A percentile compares a stretch with the other conserved stretches of the same genome.
Evolutionary conservation across 371 early-diverging fungal species (phyloP).

Genomic region (Apophysomyces sp.): DNA sequence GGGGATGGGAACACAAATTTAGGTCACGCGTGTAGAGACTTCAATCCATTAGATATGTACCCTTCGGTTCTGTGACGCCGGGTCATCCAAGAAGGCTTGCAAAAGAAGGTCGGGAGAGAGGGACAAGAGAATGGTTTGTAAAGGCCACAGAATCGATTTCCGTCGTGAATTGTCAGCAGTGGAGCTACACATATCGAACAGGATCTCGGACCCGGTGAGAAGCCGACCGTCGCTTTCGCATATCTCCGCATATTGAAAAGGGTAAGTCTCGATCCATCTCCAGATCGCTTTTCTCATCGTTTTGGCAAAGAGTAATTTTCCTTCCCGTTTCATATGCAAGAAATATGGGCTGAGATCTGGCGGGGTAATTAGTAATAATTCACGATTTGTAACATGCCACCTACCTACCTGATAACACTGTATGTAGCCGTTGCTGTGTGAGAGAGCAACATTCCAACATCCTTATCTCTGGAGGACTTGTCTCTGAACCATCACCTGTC

Average conservation of each 20-base stretch:
- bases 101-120: constrained; percentile 76
- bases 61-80: constrained; percentile 32
- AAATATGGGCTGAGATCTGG: constrained; percentile 65
- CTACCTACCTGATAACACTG: constrained; percentile 29
- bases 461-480: constrained; percentile 31
- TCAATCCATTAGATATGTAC: constrained; percentile 18
- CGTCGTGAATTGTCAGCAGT: constrained; percentile 66
- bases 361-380: constrained; percentile 3
- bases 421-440: constrained; percentile 21
- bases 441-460: constrained; percentile 34
- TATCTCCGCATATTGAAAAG: constrained; percentile 69
- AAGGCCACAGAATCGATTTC: constrained; percentile 74
- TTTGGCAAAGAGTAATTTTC: constrained; percentile 67
- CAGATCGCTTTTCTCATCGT: constrained; percentile 77
- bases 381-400: not conserved
- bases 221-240: constrained; percentile 60
- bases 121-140: constrained; percentile 71
- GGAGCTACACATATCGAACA: constrained; percentile 72
- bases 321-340: constrained; percentile 62
- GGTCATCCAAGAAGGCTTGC: constrained; percentile 48
- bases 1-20: not conserved
- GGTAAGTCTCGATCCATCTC: constrained; percentile 85
- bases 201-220: constrained; percentile 73
- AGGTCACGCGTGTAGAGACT: too few relatives aligned
- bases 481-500: constrained; percentile 19